Percentiles rank a stretch among this genome's conserved stretches.
Evolutionary conservation across 2,329 filamentous ascomycete genomes (phyloP).

Genomic region (Pseudogymnoascus sp.): DNA sequence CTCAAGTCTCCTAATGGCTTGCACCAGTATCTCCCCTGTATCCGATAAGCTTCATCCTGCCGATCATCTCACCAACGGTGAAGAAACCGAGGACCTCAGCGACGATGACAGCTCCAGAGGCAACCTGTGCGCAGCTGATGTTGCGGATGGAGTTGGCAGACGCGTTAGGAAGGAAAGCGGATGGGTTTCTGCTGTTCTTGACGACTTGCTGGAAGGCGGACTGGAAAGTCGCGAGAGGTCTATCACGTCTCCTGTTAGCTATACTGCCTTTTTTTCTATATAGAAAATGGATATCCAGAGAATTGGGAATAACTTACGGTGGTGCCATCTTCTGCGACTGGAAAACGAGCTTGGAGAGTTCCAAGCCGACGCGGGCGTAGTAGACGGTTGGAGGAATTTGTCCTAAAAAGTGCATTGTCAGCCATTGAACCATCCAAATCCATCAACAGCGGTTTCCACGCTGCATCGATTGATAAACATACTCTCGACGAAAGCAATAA

Average conservation of each 20-base stretch:
- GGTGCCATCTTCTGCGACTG: conserved; percentile 84
- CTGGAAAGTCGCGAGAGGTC: conserved; percentile 75
- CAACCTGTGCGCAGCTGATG: conserved; percentile 63
- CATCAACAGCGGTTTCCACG: conserved; percentile 13
- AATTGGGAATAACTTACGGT: conserved; percentile 61
- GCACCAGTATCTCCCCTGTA: conserved; percentile 66
- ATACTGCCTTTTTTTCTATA: not conserved
- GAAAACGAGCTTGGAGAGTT: conserved; percentile 83
- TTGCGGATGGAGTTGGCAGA: conserved; percentile 56
- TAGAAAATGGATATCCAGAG: not conserved
- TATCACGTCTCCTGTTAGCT: conserved; percentile 31
- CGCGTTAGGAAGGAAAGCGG: conserved; percentile 44
- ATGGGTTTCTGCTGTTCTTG: conserved; percentile 65
- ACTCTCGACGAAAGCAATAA: conserved; percentile 82
- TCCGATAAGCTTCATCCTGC: conserved; percentile 88
- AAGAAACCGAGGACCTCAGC: conserved; percentile 95
- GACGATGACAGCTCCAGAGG: conserved; percentile 65
- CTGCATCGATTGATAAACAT: conserved; percentile 36
- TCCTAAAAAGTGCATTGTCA: conserved; percentile 42
- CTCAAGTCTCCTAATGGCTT: conserved; percentile 41
- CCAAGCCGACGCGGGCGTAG: conserved; percentile 83
- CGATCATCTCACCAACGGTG: conserved; percentile 94
- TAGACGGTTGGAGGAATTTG: conserved; percentile 81
- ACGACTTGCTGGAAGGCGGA: conserved; percentile 71
- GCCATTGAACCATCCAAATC: conserved; percentile 14